phyloP scores from a whole-genome alignment of 169 alveolate species.

The Plasmodium coatneyi region DNA sequence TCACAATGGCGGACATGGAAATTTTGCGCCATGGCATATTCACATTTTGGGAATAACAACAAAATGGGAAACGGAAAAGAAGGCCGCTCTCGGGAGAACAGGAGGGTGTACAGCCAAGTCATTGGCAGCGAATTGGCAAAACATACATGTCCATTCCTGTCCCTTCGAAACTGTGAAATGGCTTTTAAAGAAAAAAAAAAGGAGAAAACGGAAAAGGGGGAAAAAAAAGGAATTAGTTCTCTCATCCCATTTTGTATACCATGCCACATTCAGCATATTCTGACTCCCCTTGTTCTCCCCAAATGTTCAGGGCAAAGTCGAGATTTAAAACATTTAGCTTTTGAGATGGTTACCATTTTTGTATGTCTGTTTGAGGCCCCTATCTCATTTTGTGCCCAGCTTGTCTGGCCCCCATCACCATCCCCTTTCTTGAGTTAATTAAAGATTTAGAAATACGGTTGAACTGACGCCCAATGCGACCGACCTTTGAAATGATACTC shows the following conservation, averaged over 20 bases:
- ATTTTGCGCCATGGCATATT: not conserved
- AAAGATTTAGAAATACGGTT: not conserved
- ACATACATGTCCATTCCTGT: not conserved
- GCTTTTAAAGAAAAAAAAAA: not conserved
- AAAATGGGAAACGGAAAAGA: not conserved
- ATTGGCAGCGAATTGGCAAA: not conserved
- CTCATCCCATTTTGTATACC: not conserved
- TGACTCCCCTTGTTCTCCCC: not conserved
- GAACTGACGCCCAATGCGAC: not conserved
- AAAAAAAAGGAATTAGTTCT: not conserved
- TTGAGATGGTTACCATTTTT: not conserved
- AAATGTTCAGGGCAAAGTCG: not conserved
- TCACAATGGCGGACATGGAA: not conserved
- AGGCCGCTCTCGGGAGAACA: not conserved
- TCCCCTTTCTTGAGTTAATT: not conserved
- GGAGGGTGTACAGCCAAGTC: not conserved
- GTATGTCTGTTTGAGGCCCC: not conserved
- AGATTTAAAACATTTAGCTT: not conserved
- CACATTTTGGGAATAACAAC: not conserved
- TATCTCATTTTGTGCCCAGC: not conserved
- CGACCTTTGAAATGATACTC: not conserved
- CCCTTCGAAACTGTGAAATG: not conserved
- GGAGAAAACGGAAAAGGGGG: not conserved
- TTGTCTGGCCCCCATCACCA: not conserved
- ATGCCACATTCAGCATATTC: not conserved